Evolutionary conservation across 768 basidiomycete species (phyloP), one percentile per base, ranked within the genome.

Genomic region (Suillus hirtellus): DNA sequence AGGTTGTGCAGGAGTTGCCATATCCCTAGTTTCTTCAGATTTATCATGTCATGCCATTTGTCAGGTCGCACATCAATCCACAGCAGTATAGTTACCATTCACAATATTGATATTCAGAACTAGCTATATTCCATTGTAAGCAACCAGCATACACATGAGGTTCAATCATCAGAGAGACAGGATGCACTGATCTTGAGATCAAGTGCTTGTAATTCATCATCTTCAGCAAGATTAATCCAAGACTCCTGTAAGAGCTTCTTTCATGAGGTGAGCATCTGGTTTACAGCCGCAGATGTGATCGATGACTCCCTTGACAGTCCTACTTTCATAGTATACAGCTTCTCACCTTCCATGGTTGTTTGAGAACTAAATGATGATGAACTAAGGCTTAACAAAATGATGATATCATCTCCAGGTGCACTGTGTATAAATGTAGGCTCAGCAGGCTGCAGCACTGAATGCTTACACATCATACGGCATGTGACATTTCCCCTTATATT

Each of bases 81-180:
- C 46, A 11, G 11, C 11, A n/a, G n/a, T n/a, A n/a, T n/a, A n/a
- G n/a, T n/a, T n/a, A 46, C 93, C 85, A 71, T 94, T 96, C 0
- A 95, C 94, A 73, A 96, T 96, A 69, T 96, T 95, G 60, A 96
- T 93, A 46, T 85, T 85, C 73, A 96, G 93, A 61, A 96, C 81
- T 35, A 96, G 79, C 94, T 95, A 67, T 35, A 55, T 40, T 14
- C 21, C 2, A 47, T 24, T 12, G n/a, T 46, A 46, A 46, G 44
- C 19, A n/a, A n/a, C 44, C 10, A 11, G 2, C 2, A 31, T 3
- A 31, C 44, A n/a, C 3, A n/a, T 1, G 4, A 10, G 0, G 10
- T 5, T 46, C 4, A 2, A 47, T 47, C 17, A 47, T 47, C 27
- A 3, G 27, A 31, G 27, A 31, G 27, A 31, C 27, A 3, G 27